Evolutionary conservation across 23 red algal genomes (phyloP).

Genomic region (Pyropia yezoensis): DNA sequence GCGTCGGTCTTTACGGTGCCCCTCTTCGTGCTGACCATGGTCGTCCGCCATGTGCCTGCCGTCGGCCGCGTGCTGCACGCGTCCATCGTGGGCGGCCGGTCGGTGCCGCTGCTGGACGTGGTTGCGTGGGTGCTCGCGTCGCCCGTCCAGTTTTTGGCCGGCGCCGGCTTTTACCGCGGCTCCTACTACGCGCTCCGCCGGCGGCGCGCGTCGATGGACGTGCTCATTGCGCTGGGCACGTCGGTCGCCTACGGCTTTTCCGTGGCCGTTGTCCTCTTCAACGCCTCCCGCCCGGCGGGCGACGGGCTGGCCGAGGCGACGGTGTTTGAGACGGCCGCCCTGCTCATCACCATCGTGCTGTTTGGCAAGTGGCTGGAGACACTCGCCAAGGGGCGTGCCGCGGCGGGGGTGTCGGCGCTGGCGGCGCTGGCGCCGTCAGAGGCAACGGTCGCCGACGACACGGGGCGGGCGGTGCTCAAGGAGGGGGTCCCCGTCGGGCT

Average conservation of each 20-base stretch:
- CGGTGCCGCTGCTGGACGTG: constrained; percentile 8
- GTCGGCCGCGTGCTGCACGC: background rate
- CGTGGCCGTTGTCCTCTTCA: constrained; percentile 14
- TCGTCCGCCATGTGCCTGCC: constrained; percentile 2
- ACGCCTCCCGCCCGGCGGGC: background rate
- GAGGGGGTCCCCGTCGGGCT: constrained; percentile 12
- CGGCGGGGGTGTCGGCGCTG: constrained; percentile 17
- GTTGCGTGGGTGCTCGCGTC: constrained; percentile 40
- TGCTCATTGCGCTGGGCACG: constrained; percentile 45
- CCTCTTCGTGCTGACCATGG: constrained; percentile 13
- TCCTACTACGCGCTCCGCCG: constrained; percentile 33
- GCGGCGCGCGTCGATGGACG: constrained; percentile 43
- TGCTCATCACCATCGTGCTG: constrained; percentile 57
- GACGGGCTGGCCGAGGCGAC: background rate
- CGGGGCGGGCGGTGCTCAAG: background rate
- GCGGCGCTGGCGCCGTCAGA: background rate
- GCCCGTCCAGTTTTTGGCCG: constrained; percentile 38
- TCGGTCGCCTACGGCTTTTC: constrained; percentile 50
- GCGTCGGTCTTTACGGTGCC: constrained; percentile 28
- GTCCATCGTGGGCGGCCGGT: constrained; percentile 1
- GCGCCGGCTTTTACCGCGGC: constrained; percentile 45
- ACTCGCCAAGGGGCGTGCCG: constrained; percentile 32
- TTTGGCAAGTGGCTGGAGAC: constrained; percentile 74
- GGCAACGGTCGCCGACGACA: constrained; percentile 7
- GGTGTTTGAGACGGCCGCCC: constrained; percentile 37